Conservation (phyloP, 345 rosid species). For the Acer yangbiense region DNA sequence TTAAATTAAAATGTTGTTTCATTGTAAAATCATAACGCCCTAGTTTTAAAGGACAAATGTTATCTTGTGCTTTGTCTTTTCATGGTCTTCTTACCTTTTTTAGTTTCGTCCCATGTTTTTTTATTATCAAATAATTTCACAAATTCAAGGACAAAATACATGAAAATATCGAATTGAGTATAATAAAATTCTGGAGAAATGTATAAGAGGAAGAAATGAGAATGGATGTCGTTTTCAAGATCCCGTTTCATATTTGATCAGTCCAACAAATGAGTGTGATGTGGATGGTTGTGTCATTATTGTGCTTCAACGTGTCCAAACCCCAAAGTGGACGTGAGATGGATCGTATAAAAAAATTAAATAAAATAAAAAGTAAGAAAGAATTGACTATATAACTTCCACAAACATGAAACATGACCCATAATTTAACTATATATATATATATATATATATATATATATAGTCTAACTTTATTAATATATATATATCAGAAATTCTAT, state of each 20-base stretch:
- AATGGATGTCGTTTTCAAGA: background rate
- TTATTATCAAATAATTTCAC: too few species aligned
- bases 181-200: background rate
- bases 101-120: too few species aligned
- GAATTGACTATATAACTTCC: background rate
- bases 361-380: background rate
- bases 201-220: background rate
- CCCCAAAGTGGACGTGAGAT: background rate
- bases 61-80: too few species aligned
- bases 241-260: background rate
- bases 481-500: too few species aligned
- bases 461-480: too few species aligned
- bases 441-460: too few species aligned
- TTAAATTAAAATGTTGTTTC: background rate
- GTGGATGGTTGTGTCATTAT: background rate
- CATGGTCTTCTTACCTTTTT: too few species aligned
- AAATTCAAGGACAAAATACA: background rate
- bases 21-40: background rate
- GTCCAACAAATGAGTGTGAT: background rate
- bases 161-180: background rate
- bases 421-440: too few species aligned
- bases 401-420: background rate
- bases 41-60: too few species aligned
- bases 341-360: background rate
- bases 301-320: background rate